Evolutionary conservation across 345 rosid genomes (phyloP).

Genomic region (Ricinus communis): DNA sequence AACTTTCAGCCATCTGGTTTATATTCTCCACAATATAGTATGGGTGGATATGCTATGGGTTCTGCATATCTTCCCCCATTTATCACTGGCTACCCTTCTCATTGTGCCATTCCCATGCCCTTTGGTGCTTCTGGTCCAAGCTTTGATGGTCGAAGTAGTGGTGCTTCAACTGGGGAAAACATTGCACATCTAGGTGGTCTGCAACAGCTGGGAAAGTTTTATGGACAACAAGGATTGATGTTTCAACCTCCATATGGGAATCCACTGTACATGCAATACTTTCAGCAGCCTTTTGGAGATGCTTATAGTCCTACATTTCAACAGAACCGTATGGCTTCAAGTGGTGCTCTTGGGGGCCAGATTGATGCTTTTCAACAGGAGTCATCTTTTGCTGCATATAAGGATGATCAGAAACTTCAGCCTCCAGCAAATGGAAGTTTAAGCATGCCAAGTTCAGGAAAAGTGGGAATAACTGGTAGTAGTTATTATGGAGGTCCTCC

Average conservation of each 20-base stretch:
- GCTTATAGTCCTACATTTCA: slow-evolving; percentile 20
- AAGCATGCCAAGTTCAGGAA: slow-evolving; percentile 21
- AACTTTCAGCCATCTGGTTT: slow-evolving; percentile 31
- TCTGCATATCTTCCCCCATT: slow-evolving; percentile 25
- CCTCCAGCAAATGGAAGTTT: slow-evolving; percentile 18
- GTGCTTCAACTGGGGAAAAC: slow-evolving; percentile 40
- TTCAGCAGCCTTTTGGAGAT: slow-evolving; percentile 25
- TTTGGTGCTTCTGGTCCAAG: slow-evolving; percentile 24
- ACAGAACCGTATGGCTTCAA: slow-evolving; percentile 9
- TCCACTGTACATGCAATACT: slow-evolving; percentile 27
- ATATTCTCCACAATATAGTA: slow-evolving; percentile 23
- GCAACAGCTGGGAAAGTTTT: slow-evolving; percentile 45
- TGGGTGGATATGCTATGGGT: slow-evolving; percentile 26
- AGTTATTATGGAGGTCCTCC: slow-evolving; percentile 20
- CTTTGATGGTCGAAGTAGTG: slow-evolving; percentile 19
- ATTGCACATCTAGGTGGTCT: slow-evolving; percentile 38
- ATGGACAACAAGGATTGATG: slow-evolving; percentile 51
- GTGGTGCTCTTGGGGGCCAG: slow-evolving; percentile 14
- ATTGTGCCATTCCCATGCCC: slow-evolving; percentile 17
- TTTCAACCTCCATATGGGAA: slow-evolving; percentile 28
- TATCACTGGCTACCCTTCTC: slow-evolving; percentile 30
- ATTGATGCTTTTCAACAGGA: slow-evolving; percentile 15
- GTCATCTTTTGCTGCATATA: slow-evolving; percentile 9
- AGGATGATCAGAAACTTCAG: slow-evolving; percentile 16
- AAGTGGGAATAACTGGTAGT: slow-evolving; percentile 14